Conservation (phyloP, 2,329 filamentous ascomycete genomes). For the Beauveria australis region DNA sequence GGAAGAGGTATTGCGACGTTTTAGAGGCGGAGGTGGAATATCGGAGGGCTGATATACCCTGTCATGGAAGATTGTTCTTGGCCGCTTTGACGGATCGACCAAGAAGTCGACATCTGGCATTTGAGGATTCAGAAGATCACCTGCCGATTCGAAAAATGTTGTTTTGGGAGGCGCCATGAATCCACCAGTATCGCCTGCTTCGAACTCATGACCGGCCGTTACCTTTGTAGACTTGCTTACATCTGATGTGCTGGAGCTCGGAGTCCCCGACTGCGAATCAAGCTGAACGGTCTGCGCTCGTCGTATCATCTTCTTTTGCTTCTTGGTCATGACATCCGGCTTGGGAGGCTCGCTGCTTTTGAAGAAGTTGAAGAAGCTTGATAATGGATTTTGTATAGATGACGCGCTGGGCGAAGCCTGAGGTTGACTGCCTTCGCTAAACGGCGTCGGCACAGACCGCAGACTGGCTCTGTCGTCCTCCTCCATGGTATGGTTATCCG, state of each 20-base stretch:
- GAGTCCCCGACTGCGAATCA: constrained; percentile 21
- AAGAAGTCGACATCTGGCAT: constrained; percentile 75
- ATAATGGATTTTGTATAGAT: constrained; percentile 43
- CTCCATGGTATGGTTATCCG: constrained; percentile 53
- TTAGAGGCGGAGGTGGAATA: constrained; percentile 72
- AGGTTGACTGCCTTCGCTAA: constrained; percentile 16
- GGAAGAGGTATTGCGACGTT: constrained; percentile 38
- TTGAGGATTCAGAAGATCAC: constrained; percentile 84
- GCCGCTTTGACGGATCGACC: constrained; percentile 70
- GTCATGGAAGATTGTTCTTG: constrained; percentile 93
- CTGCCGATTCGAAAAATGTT: constrained; percentile 89
- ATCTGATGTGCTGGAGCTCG: constrained; percentile 14
- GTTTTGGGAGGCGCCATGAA: constrained; percentile 75
- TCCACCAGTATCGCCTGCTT: constrained; percentile 32
- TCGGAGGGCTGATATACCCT: constrained; percentile 89
- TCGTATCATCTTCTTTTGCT: constrained; percentile 63
- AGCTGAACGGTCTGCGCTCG: constrained; percentile 65
- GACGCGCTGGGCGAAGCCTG: constrained; percentile 15
- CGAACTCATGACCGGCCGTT: constrained; percentile 42
- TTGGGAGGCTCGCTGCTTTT: constrained; percentile 47
- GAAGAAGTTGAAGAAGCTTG: constrained; percentile 67
- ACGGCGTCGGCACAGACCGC: constrained; percentile 32
- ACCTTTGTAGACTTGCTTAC: constrained; percentile 26
- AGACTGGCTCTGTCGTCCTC: constrained; percentile 59
- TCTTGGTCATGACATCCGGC: constrained; percentile 41